Evolutionary conservation across 202 grass and related monocot genomes (phyloP).

Genomic region (Zizania palustris): DNA sequence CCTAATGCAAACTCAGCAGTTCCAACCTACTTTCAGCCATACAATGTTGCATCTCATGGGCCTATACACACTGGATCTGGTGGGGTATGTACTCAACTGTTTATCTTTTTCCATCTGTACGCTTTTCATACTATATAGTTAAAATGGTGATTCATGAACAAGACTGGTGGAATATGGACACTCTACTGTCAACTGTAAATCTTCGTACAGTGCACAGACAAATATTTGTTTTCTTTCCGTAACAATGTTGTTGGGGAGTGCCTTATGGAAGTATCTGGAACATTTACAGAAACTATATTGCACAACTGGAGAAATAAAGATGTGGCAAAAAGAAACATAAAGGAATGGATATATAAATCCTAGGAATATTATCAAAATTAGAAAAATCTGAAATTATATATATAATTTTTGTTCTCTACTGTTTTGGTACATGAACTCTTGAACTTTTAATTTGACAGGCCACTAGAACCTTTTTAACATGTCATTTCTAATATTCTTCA

Average conservation of each 20-base stretch:
- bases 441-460: constrained; percentile 7
- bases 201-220: not conserved
- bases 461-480: not conserved
- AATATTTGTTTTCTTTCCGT: not conserved
- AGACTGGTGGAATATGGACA: not conserved
- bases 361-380: constrained; percentile 1
- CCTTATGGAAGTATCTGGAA: constrained; percentile 7
- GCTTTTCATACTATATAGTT: not conserved
- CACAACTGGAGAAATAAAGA: constrained; percentile 13
- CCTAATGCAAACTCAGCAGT: constrained; percentile 70
- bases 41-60: constrained; percentile 85
- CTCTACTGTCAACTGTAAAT: not conserved
- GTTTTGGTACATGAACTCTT: constrained; percentile 8
- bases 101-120: constrained; percentile 7
- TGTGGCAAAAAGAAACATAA: not conserved
- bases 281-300: not conserved
- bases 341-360: not conserved
- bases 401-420: not conserved
- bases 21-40: constrained; percentile 86
- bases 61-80: constrained; percentile 69
- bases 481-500: not conserved
- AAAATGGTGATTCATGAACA: not conserved
- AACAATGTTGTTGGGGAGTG: not conserved
- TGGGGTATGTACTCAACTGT: constrained; percentile 67
- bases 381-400: not conserved